Evolutionary conservation across 805 yeast genomes (phyloP), one percentile per base, ranked within the genome.

Genomic region (Yarrowia divulgata): DNA sequence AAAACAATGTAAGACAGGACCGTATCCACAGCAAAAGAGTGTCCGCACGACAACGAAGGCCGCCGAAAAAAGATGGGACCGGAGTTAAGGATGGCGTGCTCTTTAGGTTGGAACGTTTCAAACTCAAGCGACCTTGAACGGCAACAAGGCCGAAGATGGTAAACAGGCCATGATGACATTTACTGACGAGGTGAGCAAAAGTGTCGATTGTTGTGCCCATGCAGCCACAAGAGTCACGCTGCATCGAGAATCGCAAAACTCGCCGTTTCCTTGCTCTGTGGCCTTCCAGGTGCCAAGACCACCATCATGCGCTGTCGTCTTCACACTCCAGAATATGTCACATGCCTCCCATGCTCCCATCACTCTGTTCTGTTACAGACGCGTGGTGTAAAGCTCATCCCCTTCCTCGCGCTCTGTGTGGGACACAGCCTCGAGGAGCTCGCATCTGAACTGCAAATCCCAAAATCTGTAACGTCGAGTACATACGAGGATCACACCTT

Each of bases 101-200:
- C 62, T 55, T 55, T 23, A 16, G 10, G 62, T 55, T 55, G 43
- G 34, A 55, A 10, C 62, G 62, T 55, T 55, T 55, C 62, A 55
- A 55, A 55, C 62, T 55, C 62, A 55, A 55, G 62, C 16, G 46
- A 34, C 46, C 62, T 55, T 12, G 62, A 23, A 40, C 19, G 46
- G 62, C 60, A 54, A 37, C 60, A 37, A 37, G 13, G 43, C 34
- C 45, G 62, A 55, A 50, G 46, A 55, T 55, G 62, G 46, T 55
- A 39, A 40, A 55, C 62, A 55, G 62, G 46, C 62, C 62, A 55
- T 55, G 62, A 55, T 55, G 62, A 55, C 62, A 55, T 55, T 55
- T 55, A 55, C 62, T 23, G 34, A 39, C 40, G 35, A 14, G 14
- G 62, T 39, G 62, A 55, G 62, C 46, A 39, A 34, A 50, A 32